Percentiles rank a stretch among this genome's conserved stretches.
phyloP scores from a whole-genome alignment of 768 basidiomycete species.

The Russula lepida region DNA sequence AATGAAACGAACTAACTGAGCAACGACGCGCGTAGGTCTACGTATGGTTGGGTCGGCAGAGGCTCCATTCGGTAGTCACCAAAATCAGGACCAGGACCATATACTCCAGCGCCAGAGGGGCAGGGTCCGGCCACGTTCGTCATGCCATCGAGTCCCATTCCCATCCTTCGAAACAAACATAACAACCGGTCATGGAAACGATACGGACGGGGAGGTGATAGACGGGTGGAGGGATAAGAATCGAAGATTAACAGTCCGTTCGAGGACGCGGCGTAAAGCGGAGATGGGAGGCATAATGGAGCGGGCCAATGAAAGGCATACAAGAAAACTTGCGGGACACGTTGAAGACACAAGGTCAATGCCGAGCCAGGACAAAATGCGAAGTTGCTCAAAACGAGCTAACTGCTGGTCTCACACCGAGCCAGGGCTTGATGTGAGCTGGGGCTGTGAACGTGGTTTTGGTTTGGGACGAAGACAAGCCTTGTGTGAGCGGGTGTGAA shows the following conservation, averaged over 20 bases:
- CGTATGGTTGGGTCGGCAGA: background rate
- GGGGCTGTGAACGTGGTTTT: constrained; percentile 6
- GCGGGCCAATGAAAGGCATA: background rate
- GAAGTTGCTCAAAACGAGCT: constrained; percentile 8
- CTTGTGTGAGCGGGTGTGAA: constrained; percentile 1
- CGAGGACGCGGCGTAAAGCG: background rate
- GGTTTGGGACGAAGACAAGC: background rate
- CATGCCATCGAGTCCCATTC: constrained; percentile 5
- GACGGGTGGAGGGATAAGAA: background rate
- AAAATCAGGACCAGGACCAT: background rate
- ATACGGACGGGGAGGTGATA: background rate
- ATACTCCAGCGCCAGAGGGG: background rate
- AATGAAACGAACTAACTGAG: background rate
- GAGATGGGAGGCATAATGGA: background rate
- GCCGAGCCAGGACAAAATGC: background rate
- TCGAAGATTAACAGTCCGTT: background rate
- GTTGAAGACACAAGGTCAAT: background rate
- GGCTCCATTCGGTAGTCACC: background rate
- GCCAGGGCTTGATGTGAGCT: constrained; percentile 10
- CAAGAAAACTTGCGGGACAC: background rate
- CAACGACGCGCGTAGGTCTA: background rate
- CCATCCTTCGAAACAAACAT: background rate
- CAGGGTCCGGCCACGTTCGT: background rate
- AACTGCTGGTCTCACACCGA: constrained; percentile 4
- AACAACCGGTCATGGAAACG: constrained; percentile 1